Percentiles rank a stretch among this genome's conserved stretches.
Conservation (phyloP, 345 rosid species). For the Eucalyptus regnans region DNA sequence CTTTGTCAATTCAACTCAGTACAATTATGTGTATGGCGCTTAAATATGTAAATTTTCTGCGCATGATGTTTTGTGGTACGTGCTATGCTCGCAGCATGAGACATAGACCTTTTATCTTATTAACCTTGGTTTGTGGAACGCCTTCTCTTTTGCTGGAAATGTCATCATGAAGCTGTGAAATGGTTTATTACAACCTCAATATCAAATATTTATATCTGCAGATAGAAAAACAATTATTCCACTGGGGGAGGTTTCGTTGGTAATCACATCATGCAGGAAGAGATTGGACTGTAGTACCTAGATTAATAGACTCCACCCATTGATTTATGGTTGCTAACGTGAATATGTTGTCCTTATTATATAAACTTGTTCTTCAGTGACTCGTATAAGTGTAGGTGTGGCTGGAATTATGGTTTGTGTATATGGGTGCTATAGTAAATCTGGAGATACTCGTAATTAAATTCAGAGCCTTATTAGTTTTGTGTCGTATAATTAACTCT, state of each 20-base stretch:
- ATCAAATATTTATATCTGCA: background rate
- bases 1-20: background rate
- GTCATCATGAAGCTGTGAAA: background rate
- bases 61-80: background rate
- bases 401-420: background rate
- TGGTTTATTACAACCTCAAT: background rate
- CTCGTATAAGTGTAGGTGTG: background rate
- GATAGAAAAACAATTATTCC: background rate
- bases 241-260: background rate
- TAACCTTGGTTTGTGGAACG: background rate
- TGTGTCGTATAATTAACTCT: background rate
- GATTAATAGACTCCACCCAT: background rate
- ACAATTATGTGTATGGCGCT: background rate
- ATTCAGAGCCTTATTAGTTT: background rate
- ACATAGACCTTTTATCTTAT: background rate
- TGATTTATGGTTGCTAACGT: background rate
- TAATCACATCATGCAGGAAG: background rate
- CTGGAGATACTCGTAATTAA: background rate
- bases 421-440: background rate
- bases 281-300: background rate
- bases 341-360: background rate
- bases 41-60: background rate
- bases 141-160: background rate
- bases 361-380: background rate
- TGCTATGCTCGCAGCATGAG: background rate